These are phyloP conservation scores for Chondrus crispus DNA, from an alignment of 23 red algal genomes.

Conservation along the genomic window DNA sequence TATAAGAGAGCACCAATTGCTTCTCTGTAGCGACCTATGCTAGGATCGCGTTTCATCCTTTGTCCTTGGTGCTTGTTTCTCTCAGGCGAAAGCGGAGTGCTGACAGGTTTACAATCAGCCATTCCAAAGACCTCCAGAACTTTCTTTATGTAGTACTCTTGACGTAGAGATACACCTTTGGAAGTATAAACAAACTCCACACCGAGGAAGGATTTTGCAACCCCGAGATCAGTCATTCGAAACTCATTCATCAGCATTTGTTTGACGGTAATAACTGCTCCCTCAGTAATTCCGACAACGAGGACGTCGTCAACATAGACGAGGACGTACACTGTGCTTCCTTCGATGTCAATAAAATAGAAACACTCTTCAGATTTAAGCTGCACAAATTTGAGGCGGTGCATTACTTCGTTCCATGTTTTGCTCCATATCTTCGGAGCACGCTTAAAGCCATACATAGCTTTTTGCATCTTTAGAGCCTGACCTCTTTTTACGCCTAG, in stretches of 20 bases:
- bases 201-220: neutral
- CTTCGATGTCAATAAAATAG: neutral
- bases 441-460: neutral
- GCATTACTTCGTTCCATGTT: neutral
- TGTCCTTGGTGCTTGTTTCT: too few relatives aligned
- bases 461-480: neutral
- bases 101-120: neutral
- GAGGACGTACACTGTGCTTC: neutral
- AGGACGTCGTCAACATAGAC: slow-evolving; percentile 10
- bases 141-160: neutral
- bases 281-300: neutral
- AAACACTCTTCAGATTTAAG: neutral
- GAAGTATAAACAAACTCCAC: neutral
- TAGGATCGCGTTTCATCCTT: too few relatives aligned
- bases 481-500: neutral
- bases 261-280: neutral
- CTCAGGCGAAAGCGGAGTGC: too few relatives aligned
- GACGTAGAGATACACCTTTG: neutral
- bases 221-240: neutral
- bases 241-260: neutral
- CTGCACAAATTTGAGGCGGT: neutral
- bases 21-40: too few relatives aligned
- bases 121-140: neutral
- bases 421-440: neutral
- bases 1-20: slow-evolving; percentile 15